Conservation (phyloP, 768 basidiomycete genomes). For the Fomitopsis serialis region DNA sequence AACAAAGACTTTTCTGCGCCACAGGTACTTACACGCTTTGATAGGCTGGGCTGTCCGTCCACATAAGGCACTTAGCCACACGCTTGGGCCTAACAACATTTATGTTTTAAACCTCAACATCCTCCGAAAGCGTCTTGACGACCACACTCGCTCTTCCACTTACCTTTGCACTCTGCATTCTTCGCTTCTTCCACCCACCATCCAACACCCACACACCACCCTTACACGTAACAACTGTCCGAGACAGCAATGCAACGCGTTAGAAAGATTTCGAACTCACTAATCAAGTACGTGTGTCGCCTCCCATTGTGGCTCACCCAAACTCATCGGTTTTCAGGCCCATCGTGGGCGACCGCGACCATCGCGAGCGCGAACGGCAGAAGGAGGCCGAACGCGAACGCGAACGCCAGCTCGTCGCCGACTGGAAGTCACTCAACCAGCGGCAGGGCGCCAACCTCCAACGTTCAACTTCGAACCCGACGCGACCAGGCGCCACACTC, state of each 20-base stretch:
- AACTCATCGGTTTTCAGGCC: background rate
- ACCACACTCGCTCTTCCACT: background rate
- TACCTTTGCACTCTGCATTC: background rate
- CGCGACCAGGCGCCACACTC: too few species aligned
- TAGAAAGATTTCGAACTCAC: background rate
- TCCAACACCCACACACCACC: background rate
- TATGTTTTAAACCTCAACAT: background rate
- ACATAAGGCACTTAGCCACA: background rate
- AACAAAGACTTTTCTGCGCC: background rate
- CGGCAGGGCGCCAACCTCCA: background rate
- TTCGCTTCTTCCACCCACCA: background rate
- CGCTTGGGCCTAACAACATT: background rate
- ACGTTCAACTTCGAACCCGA: background rate
- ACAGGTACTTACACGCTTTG: background rate
- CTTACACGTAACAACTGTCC: background rate
- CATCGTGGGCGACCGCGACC: background rate
- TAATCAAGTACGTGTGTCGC: background rate
- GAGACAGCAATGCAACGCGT: background rate
- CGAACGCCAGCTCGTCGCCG: background rate
- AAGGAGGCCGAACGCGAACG: too few species aligned
- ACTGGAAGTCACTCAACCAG: background rate
- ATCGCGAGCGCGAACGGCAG: background rate
- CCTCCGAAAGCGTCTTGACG: background rate
- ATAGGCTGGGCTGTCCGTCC: background rate
- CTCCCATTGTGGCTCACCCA: background rate